A percentile compares a stretch with the other conserved stretches of the same genome.
Evolutionary conservation across 345 rosid species (phyloP).

Genomic region (Pelargonium nanum): DNA sequence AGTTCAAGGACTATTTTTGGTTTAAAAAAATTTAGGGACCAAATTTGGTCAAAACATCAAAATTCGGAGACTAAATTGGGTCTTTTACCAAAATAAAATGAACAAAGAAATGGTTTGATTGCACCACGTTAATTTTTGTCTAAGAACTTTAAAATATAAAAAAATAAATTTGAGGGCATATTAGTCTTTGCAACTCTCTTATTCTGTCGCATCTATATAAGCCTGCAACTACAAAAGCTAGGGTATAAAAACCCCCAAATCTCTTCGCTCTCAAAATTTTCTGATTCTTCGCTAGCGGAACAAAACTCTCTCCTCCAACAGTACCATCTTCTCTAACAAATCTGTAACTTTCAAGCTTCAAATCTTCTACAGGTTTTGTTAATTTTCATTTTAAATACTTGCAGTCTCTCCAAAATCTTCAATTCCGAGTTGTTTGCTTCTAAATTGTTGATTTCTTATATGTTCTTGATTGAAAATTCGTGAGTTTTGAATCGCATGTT

Average conservation of each 20-base stretch:
- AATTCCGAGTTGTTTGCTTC: too few relatives aligned
- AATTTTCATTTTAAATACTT: too few relatives aligned
- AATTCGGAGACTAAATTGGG: too few relatives aligned
- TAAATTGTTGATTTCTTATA: neutral
- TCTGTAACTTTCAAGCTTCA: neutral
- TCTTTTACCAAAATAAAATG: too few relatives aligned
- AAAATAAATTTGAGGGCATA: slow-evolving; percentile 12
- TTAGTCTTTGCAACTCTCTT: slow-evolving; percentile 16
- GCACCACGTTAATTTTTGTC: too few relatives aligned
- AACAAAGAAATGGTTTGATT: too few relatives aligned
- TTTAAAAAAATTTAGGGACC: too few relatives aligned
- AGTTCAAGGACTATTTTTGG: too few relatives aligned
- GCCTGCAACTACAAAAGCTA: slow-evolving; percentile 52
- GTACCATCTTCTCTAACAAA: neutral
- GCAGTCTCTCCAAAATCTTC: too few relatives aligned
- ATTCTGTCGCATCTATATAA: slow-evolving; percentile 48
- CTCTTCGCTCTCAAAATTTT: slow-evolving; percentile 12
- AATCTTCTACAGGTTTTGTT: too few relatives aligned
- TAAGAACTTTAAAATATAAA: too few relatives aligned
- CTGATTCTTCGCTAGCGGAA: neutral
- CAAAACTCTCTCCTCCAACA: neutral
- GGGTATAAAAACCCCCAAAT: slow-evolving; percentile 71
- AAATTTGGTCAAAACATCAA: too few relatives aligned
- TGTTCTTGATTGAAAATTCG: neutral
- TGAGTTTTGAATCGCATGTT: neutral